Base-by-base conservation (phyloP, 768 basidiomycete species). In the Scleroderma bovista region DNA sequence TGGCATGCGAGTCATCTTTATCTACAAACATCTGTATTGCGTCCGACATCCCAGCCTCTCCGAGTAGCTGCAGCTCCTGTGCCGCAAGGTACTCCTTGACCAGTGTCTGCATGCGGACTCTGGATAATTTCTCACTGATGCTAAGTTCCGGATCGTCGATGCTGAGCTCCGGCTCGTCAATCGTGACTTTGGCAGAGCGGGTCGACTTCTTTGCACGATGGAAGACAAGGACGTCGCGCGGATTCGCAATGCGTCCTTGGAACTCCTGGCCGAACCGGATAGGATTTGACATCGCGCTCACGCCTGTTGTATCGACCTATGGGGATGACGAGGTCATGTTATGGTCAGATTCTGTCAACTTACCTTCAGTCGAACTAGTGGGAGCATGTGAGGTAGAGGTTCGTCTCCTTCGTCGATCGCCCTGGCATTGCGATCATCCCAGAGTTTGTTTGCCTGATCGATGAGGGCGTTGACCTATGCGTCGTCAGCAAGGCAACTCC, bases 201-300 rank as follows among this genome's bases (percentile, higher is more conserved):
- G 60, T 41, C 3, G 61, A 22, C 59, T 84, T 84, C 68, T 90
- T 92, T 37, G 86, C 76, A 19, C 91, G 84, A 64, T 92, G 85
- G 70, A 96, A 98, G 32, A 90, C 79, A 24, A 99, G 79, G 20
- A 96, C 80, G 63, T 98, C 95, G 23, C 92, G 80, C 15, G 96
- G 95, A 63, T 99, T 99, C 11, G 96, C 96, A 32, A 98, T 78
- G 19, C 78, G 79, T 1, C 90, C 91, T 56, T 84, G 80, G 66
- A 97, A 97, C 64, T 95, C 90, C 64, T 95, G 93, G 1, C 96
- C 95, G 64, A 99, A 96, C 10, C 96, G 86, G 46, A 95, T 86
- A 20, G 95, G 94, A 65, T 99, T 99, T 47, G 88, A 92, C 71
- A 92, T 92, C 59, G 91, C 88, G 50, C 81, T 83, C 8, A 93